Evolutionary conservation across 1,139 yeast genomes (phyloP), one percentile per base, ranked within the genome.

Genomic region (Scheffersomyces stambukii): DNA sequence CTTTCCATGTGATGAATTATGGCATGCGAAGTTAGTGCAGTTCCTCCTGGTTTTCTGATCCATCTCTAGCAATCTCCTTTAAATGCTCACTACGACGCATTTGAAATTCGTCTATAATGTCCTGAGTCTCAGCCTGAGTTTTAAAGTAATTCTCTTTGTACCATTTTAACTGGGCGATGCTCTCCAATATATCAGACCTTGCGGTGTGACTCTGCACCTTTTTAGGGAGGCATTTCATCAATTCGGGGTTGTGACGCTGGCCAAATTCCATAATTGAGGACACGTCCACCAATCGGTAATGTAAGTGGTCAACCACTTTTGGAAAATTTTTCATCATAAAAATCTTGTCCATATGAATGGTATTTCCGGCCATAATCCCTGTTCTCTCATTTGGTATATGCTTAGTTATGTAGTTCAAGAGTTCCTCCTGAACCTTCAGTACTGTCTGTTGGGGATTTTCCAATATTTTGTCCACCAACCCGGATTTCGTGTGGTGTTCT

Each of bases 291-390:
- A 89, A 68, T 29, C 99, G 69, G 52, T 93, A 91, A 50, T 81
- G 89, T 40, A 91, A 62, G 47, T 75, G 79, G 16, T 81, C 80
- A 13, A 78, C 56, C 5, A 86, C 79, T 27, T 66, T 53, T 1
- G 97, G 97, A 59, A 91, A 79, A 46, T 91, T 96, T 28, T 75
- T 69, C 51, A 77, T 62, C 82, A 93, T 73, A 57, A 91, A 93
- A 34, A 82, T 67, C 36, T 88, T 74, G 54, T 93, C 99, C 79
- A 86, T 82, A 53, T 93, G 96, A 15, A 93, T 77, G 0, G 95
- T 74, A 47, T 89, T 91, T 1, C 99, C 99, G 0, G 95, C 95
- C 36, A 93, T 58, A 0, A 91, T 57, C 1, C 84, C 96, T 4
- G 54, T 49, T 6, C 73, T 64, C 11, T 63, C 57, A n/a, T 62